Evolutionary conservation across 768 basidiomycete species (phyloP).

Genomic region (Tulasnella sp.): DNA sequence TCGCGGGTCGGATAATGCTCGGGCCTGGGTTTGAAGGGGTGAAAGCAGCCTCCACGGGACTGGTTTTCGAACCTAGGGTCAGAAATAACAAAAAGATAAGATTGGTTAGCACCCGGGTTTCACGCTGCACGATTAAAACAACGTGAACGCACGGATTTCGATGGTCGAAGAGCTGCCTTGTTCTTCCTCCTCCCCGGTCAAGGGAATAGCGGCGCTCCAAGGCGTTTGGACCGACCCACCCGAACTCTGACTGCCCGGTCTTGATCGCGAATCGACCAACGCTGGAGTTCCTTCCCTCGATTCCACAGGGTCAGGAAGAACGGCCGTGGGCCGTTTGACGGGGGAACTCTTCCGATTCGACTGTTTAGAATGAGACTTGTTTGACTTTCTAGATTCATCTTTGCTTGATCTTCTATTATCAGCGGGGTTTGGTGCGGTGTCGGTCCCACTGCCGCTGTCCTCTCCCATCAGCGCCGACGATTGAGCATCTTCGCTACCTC

Average conservation of each 20-base stretch:
- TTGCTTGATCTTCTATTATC: background rate
- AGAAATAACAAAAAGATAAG: background rate
- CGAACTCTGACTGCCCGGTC: background rate
- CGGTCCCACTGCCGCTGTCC: background rate
- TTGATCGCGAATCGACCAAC: background rate
- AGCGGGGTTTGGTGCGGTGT: background rate
- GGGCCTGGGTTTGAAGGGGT: background rate
- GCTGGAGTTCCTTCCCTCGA: conserved; percentile 6
- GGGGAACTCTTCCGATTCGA: background rate
- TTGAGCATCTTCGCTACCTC: background rate
- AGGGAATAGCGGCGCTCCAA: background rate
- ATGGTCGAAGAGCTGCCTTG: background rate
- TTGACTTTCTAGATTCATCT: conserved; percentile 2
- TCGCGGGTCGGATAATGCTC: background rate
- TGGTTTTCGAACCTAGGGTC: background rate
- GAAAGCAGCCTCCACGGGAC: background rate
- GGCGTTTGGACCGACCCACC: background rate
- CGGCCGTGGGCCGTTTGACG: background rate
- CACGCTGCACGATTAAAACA: background rate
- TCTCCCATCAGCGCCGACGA: background rate
- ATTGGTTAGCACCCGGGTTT: too few species aligned
- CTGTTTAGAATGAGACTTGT: conserved; percentile 4
- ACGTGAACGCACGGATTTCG: background rate
- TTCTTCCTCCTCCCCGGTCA: background rate
- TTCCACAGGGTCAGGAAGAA: background rate